These are phyloP conservation scores for Penicillium sp. DNA, from an alignment of 2,329 filamentous ascomycete species.

Conservation along the genomic window DNA sequence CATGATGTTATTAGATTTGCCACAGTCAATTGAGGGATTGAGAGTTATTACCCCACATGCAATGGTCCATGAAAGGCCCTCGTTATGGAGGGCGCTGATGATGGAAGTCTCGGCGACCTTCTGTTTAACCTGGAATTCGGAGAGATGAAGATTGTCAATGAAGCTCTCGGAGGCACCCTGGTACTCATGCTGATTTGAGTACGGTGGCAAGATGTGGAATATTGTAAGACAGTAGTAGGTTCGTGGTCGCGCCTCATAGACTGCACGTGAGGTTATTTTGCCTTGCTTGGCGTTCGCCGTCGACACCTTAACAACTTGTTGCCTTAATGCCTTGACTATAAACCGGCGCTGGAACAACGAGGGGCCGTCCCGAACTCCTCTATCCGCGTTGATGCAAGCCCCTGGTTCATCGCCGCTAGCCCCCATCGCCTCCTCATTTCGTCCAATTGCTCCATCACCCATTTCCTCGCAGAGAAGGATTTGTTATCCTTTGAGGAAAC, in stretches of 20 bases:
- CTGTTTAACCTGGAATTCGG: not conserved
- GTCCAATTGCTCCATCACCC: no score
- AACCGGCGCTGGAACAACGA: no score
- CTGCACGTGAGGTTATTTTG: constrained; percentile 4
- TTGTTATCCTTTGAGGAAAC: no score
- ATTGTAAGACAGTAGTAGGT: not conserved
- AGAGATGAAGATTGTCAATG: not conserved
- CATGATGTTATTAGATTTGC: not conserved
- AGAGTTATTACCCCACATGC: not conserved
- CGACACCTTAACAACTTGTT: not conserved
- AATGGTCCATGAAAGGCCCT: not conserved
- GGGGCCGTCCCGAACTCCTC: no score
- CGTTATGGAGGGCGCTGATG: not conserved
- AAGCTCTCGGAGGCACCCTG: not conserved
- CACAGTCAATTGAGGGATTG: not conserved
- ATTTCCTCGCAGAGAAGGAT: no score
- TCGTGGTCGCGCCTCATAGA: not conserved
- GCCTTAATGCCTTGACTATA: no score
- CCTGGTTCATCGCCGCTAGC: no score
- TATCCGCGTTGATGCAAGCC: no score
- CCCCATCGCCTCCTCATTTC: no score
- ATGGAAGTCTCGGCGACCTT: not conserved
- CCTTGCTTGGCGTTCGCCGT: constrained; percentile 3
- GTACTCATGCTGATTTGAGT: constrained; percentile 1
- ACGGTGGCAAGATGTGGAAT: not conserved